Evolutionary conservation across 257 asterid species (phyloP), one percentile per base, ranked within the genome.

Genomic region (Jacaranda mimosifolia): DNA sequence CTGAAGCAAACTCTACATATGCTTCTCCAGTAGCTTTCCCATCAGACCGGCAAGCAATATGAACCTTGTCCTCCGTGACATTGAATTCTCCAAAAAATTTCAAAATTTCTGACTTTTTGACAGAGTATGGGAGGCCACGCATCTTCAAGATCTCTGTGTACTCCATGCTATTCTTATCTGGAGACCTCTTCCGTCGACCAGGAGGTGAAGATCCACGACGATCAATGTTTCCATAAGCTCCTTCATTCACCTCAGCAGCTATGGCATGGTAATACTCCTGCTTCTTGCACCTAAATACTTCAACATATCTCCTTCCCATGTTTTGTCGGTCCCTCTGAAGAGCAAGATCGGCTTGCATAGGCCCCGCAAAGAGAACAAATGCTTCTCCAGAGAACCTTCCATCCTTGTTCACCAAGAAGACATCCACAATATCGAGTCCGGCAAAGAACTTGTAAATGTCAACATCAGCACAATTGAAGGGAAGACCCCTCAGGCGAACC

Each of bases 21-120:
- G 98, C 98, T 83, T 96, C 98, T 67, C 98, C 99, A 4, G 97
- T 96, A 59, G 97, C 96, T 81, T 91, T 91, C 83, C 99, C 98
- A 66, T 95, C 98, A 38, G 87, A 76, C 5, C 99, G 85, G 78
- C 84, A 84, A 5, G 87, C 92, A 64, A 95, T 91, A 68, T 85
- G 90, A 15, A 95, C 83, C 84, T 88, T 95, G 12, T 89, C 96
- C 70, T 93, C 94, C 3, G 79, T 53, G 48, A 93, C 83, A 51
- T 84, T 74, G 46, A 87, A 85, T 35, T 93, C 98, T 15, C 83
- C 97, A 49, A 93, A 95, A 74, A 93, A 93, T 21, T 88, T 88
- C 64, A 78, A 75, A 51, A 95, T 95, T 10, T 93, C 98, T 3
- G 88, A 68, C 78, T 88, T 95, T 80, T 70, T 91, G 6, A 88